Evolutionary conservation across 106 monocot species (phyloP), one percentile per base, ranked within the genome.

Genomic region (Alisma plantagoaquatica): DNA sequence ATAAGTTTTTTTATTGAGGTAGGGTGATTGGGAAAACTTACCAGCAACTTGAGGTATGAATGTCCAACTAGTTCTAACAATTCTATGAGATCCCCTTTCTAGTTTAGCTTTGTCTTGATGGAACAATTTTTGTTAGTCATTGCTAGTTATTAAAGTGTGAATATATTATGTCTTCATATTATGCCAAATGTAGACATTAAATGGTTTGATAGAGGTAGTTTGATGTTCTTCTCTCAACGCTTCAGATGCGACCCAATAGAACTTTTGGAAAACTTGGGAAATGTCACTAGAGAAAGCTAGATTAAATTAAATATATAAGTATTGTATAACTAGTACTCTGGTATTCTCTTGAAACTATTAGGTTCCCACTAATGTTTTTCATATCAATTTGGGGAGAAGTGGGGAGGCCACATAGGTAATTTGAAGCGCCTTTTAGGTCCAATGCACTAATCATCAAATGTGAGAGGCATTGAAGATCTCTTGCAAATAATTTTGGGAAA

Each of bases 101-200:
- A n/a, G n/a, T n/a, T n/a, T n/a, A n/a, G n/a, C n/a, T n/a, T n/a
- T n/a, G n/a, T n/a, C n/a, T n/a, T n/a, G n/a, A n/a, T n/a, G n/a
- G n/a, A n/a, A n/a, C n/a, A n/a, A n/a, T n/a, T n/a, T n/a, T n/a
- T n/a, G n/a, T n/a, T n/a, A n/a, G n/a, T n/a, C n/a, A n/a, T n/a
- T n/a, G n/a, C n/a, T n/a, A n/a, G n/a, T n/a, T n/a, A n/a, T n/a
- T n/a, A n/a, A n/a, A n/a, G n/a, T n/a, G n/a, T n/a, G n/a, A n/a
- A n/a, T n/a, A n/a, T n/a, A n/a, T n/a, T n/a, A n/a, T n/a, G n/a
- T n/a, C n/a, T n/a, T n/a, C n/a, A n/a, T n/a, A n/a, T n/a, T n/a
- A n/a, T n/a, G n/a, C n/a, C n/a, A n/a, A n/a, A n/a, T n/a, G n/a
- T 73, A 96, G 94, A 88, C 78, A 62, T 87, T 88, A 80, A 96